Conservation (phyloP, 129 eudicot species). For the Smallanthus sonchifolius region DNA sequence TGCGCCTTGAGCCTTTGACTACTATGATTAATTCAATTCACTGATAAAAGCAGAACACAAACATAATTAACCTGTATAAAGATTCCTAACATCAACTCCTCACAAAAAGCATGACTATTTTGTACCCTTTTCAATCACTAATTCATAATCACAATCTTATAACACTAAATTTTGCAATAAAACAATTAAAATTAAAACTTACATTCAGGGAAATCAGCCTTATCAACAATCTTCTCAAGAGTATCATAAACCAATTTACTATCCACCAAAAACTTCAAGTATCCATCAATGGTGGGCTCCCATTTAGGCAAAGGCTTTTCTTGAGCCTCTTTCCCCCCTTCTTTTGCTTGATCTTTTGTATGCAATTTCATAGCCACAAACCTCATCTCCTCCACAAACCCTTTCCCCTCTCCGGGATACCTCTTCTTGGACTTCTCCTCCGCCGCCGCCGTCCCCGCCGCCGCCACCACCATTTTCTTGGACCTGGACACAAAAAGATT, state of each 20-base stretch:
- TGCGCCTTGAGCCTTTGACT: too few species aligned
- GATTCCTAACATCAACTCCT: neutral
- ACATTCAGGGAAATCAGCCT: conserved; percentile 81
- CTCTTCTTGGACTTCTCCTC: conserved; percentile 58
- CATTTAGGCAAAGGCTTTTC: conserved; percentile 78
- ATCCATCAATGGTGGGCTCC: conserved; percentile 82
- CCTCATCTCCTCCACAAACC: conserved; percentile 99
- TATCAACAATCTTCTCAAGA: conserved; percentile 72
- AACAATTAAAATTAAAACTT: conserved; percentile 7
- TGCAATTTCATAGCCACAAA: conserved; percentile 96
- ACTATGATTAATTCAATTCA: neutral
- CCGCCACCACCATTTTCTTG: conserved; percentile 29
- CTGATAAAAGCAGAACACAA: neutral
- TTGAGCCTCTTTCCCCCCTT: conserved; percentile 80
- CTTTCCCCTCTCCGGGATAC: conserved; percentile 69
- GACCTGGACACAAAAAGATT: conserved; percentile 9
- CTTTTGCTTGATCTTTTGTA: conserved; percentile 85
- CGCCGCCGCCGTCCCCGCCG: conserved; percentile 37
- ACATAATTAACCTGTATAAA: neutral
- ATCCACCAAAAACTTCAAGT: conserved; percentile 90
- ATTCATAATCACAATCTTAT: neutral
- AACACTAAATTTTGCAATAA: neutral
- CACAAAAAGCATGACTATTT: neutral
- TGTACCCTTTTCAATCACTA: neutral
- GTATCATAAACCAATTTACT: conserved; percentile 89